These are phyloP conservation scores for Backusella sp. DNA, from an alignment of 192 early-diverging fungal species.

Conservation along the genomic window DNA sequence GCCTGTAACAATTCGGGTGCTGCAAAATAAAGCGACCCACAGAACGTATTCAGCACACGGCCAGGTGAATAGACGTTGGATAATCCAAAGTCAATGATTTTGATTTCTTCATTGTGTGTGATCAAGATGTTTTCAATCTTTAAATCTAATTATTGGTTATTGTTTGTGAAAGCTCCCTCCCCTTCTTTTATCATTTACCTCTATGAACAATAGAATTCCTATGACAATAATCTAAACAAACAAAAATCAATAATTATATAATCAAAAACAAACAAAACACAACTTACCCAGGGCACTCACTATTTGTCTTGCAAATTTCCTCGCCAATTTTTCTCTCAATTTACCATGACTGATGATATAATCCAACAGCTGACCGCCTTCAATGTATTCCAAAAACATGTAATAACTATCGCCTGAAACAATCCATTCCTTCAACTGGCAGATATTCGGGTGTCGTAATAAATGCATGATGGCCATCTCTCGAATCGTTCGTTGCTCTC, in stretches of 20 bases:
- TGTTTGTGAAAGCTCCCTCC: too few species aligned
- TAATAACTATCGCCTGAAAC: slow-evolving; percentile 64
- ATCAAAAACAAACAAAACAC: not conserved
- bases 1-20: slow-evolving; percentile 85
- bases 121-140: slow-evolving; percentile 87
- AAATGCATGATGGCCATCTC: slow-evolving; percentile 72
- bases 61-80: slow-evolving; percentile 65
- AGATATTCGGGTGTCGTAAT: slow-evolving; percentile 81
- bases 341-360: slow-evolving; percentile 80
- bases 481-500: slow-evolving; percentile 42
- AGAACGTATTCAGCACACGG: slow-evolving; percentile 51
- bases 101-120: slow-evolving; percentile 64
- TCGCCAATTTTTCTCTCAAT: slow-evolving; percentile 76
- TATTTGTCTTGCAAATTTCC: slow-evolving; percentile 72
- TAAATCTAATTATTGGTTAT: slow-evolving; percentile 43
- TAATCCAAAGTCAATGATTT: slow-evolving; percentile 90
- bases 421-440: slow-evolving; percentile 65
- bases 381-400: slow-evolving; percentile 77
- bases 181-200: slow-evolving; percentile 6
- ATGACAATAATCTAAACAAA: slow-evolving; percentile 26
- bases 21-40: slow-evolving; percentile 76
- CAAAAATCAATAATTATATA: not conserved
- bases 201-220: slow-evolving; percentile 27
- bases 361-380: slow-evolving; percentile 80
- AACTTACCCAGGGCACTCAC: slow-evolving; percentile 58